These are phyloP conservation scores for Verticillium isaacii DNA, from an alignment of 2,329 filamentous ascomycete species.

Conservation along the genomic window DNA sequence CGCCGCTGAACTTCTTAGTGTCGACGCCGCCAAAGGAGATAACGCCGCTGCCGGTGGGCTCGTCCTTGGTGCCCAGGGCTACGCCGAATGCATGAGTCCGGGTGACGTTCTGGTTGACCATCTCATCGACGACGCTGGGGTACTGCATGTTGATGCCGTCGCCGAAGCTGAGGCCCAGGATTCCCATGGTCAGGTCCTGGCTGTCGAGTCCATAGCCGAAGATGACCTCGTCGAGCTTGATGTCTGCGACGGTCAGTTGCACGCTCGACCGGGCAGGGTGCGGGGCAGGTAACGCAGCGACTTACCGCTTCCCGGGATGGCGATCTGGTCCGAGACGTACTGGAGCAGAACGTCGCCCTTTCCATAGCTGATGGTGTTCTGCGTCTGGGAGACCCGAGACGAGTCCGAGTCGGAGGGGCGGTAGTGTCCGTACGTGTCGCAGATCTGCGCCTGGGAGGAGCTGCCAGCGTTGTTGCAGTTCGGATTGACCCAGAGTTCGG, in stretches of 20 bases:
- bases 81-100: constrained; percentile 24
- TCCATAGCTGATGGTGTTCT: constrained; percentile 20
- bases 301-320: constrained; percentile 20
- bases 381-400: constrained; percentile 7
- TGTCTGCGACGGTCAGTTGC: constrained; percentile 8
- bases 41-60: constrained; percentile 18
- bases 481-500: constrained; percentile 52
- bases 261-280: too few relatives aligned
- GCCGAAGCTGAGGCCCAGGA: constrained; percentile 26
- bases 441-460: constrained; percentile 28
- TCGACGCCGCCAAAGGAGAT: constrained; percentile 42
- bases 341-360: constrained; percentile 20
- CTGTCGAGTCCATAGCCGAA: constrained; percentile 24
- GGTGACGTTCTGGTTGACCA: constrained; percentile 20
- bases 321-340: constrained; percentile 23
- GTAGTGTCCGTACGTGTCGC: constrained; percentile 36
- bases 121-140: constrained; percentile 22
- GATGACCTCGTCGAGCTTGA: constrained; percentile 18
- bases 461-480: constrained; percentile 35
- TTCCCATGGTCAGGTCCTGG: constrained; percentile 22
- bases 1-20: constrained; percentile 37
- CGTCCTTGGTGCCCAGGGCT: constrained; percentile 23
- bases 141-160: constrained; percentile 20
- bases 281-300: neutral
- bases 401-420: constrained; percentile 18